A percentile compares a stretch with the other conserved stretches of the same genome.
Evolutionary conservation across 768 basidiomycete genomes (phyloP).

Genomic region (Tulasnella sp.): DNA sequence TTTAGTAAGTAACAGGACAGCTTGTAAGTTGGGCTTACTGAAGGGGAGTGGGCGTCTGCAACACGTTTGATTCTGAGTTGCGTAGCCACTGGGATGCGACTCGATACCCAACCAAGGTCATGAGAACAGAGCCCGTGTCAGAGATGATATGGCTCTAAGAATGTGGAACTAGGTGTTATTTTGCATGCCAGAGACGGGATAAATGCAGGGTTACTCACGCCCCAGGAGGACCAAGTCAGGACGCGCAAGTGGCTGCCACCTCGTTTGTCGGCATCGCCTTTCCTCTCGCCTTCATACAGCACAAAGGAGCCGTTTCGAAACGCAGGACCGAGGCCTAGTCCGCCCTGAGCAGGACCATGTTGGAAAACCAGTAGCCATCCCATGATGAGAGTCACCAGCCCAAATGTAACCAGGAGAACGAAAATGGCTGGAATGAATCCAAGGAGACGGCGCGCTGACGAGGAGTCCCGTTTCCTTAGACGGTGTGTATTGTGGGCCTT

Average conservation of each 20-base stretch:
- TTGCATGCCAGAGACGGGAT: not conserved
- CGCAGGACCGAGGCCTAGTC: not conserved
- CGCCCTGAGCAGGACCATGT: not conserved
- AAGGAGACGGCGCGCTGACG: not conserved
- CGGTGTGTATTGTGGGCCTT: not conserved
- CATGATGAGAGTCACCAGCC: not conserved
- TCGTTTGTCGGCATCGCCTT: not conserved
- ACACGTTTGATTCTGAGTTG: not conserved
- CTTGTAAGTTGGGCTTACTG: not conserved
- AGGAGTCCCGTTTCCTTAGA: not conserved
- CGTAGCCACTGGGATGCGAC: not conserved
- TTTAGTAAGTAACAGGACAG: not conserved
- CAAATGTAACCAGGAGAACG: not conserved
- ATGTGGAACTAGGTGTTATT: not conserved
- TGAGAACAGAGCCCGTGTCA: not conserved
- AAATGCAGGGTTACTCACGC: not conserved
- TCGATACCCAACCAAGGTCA: not conserved
- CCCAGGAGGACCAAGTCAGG: not conserved
- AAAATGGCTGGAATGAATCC: not conserved
- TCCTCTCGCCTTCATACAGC: not conserved
- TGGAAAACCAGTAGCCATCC: not conserved
- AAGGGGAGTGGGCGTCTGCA: not conserved
- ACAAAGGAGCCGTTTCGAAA: not conserved
- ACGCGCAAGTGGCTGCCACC: not conserved
- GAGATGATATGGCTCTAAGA: not conserved